Evolutionary conservation across 2,329 filamentous ascomycete genomes (phyloP).

Genomic region (Pseudogymnoascus sp.): DNA sequence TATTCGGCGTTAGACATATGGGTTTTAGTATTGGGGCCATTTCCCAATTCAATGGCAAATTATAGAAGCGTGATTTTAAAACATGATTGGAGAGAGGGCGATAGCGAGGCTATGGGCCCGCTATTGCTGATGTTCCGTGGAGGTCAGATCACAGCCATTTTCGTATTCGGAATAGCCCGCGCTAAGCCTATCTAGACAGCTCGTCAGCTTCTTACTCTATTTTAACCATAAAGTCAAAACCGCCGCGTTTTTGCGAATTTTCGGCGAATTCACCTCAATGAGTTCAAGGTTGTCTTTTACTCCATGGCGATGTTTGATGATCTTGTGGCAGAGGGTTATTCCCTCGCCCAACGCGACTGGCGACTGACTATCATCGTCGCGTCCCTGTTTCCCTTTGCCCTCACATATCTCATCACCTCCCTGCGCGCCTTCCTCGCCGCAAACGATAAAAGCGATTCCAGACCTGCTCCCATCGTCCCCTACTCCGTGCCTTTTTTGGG

Average conservation of each 20-base stretch:
- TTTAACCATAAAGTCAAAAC: background rate
- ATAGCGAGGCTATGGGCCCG: background rate
- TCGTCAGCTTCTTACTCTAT: background rate
- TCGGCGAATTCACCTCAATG: background rate
- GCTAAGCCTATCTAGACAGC: background rate
- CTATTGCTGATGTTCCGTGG: background rate
- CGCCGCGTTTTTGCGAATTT: background rate
- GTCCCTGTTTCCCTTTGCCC: background rate
- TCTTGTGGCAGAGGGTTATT: background rate
- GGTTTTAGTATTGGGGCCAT: background rate
- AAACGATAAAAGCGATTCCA: conserved; percentile 8
- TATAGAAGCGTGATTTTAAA: background rate
- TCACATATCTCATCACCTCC: background rate
- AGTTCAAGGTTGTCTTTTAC: background rate
- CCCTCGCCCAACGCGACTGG: background rate
- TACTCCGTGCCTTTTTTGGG: conserved; percentile 16
- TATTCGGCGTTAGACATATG: background rate
- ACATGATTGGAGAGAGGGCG: background rate
- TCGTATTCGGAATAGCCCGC: background rate
- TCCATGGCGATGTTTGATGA: background rate
- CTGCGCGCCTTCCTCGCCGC: background rate
- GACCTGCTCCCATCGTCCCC: conserved; percentile 15
- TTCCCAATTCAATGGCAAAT: background rate
- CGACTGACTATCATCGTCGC: background rate
- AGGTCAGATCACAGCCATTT: background rate